These are phyloP conservation scores for Bruguiera gymnorhiza DNA, from an alignment of 345 rosid genomes.

Conservation along the genomic window DNA sequence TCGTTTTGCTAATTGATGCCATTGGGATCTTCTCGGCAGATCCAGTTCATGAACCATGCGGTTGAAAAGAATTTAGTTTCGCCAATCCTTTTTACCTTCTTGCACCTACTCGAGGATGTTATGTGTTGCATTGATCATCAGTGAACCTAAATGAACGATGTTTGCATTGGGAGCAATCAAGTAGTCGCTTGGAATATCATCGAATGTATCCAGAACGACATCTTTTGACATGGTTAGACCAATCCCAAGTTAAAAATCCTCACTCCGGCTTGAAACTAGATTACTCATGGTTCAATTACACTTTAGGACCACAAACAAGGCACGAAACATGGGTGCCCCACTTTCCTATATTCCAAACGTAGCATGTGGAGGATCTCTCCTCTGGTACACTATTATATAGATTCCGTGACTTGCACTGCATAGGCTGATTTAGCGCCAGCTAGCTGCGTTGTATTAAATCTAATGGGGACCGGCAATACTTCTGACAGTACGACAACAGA, in stretches of 20 bases:
- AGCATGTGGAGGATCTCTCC: constrained; percentile 25
- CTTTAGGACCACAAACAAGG: neutral
- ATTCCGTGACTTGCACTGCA: neutral
- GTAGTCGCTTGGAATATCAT: too few relatives aligned
- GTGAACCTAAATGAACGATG: too few relatives aligned
- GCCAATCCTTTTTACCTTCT: too few relatives aligned
- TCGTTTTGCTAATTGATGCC: constrained; percentile 1
- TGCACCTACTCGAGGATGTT: too few relatives aligned
- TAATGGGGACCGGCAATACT: constrained; percentile 7
- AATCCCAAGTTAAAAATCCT: neutral
- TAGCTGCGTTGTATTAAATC: constrained; percentile 14
- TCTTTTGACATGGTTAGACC: too few relatives aligned
- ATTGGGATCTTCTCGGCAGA: neutral
- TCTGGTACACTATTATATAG: neutral
- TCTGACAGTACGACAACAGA: constrained; percentile 3
- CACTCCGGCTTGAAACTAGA: neutral
- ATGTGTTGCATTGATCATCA: too few relatives aligned
- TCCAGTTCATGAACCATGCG: too few relatives aligned
- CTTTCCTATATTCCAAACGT: constrained; percentile 14
- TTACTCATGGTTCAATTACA: too few relatives aligned
- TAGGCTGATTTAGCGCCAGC: neutral
- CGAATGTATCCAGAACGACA: too few relatives aligned
- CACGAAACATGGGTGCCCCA: constrained; percentile 1
- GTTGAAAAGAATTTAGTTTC: too few relatives aligned
- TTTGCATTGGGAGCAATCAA: too few relatives aligned